These are phyloP conservation scores for Leishmania aethiopica DNA, from an alignment of 208 protist species.

Conservation along the genomic window DNA sequence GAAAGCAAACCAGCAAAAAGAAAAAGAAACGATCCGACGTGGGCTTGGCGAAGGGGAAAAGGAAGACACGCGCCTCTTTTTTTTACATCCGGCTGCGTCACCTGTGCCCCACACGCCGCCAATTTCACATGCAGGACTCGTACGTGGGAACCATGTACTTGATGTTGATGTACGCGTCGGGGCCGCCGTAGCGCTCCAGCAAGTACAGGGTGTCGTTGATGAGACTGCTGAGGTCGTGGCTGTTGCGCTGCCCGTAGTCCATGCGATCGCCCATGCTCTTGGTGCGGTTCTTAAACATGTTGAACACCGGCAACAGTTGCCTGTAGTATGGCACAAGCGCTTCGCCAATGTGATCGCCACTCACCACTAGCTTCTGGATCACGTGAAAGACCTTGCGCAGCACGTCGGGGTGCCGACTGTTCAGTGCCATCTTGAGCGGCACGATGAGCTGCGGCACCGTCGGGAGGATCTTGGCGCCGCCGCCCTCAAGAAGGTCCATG, in stretches of 20 bases:
- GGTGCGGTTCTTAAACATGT: constrained; percentile 97
- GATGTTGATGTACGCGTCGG: constrained; percentile 96
- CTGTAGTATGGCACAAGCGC: constrained; percentile 99
- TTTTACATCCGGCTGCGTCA: background rate
- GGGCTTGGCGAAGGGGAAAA: background rate
- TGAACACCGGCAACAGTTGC: constrained; percentile 99
- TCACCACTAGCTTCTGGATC: constrained; percentile 96
- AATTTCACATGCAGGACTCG: constrained; percentile 77
- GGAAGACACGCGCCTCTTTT: background rate
- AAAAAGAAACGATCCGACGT: background rate
- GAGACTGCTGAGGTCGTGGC: constrained; percentile 94
- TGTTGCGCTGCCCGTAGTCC: constrained; percentile 96
- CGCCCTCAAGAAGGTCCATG: constrained; percentile 94
- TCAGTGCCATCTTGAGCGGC: constrained; percentile 98
- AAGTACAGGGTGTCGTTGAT: constrained; percentile 98
- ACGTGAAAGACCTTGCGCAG: constrained; percentile 96
- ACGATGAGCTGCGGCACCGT: constrained; percentile 99
- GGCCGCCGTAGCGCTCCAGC: constrained; percentile 90
- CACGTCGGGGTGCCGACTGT: constrained; percentile 96
- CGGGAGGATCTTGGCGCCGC: constrained; percentile 95
- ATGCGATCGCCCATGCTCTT: constrained; percentile 94
- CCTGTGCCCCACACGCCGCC: background rate
- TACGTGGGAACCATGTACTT: constrained; percentile 96
- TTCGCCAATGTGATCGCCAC: constrained; percentile 95
- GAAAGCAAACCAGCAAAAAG: constrained; percentile 10